These are phyloP conservation scores for Stachybotrys echinatus DNA, from an alignment of 2,329 filamentous ascomycete species.

Conservation along the genomic window DNA sequence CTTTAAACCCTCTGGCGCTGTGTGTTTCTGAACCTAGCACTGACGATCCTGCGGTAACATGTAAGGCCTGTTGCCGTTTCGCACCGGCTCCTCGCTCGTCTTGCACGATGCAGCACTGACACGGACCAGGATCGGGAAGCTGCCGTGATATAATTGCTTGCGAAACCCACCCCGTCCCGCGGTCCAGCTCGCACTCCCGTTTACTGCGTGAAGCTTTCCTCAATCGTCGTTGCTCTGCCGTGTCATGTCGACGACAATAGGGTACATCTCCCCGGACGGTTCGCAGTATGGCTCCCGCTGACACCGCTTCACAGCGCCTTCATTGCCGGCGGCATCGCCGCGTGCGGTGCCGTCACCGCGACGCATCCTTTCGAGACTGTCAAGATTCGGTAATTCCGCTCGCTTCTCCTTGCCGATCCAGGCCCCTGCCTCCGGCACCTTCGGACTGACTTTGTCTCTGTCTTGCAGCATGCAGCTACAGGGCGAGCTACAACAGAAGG, in stretches of 20 bases:
- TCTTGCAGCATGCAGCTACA: conserved; percentile 78
- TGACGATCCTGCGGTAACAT: background rate
- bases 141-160: background rate
- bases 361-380: conserved; percentile 98
- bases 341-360: conserved; percentile 93
- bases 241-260: conserved; percentile 28
- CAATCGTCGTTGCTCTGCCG: background rate
- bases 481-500: conserved; percentile 86
- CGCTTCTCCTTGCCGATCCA: background rate
- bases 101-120: background rate
- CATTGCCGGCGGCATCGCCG: conserved; percentile 91
- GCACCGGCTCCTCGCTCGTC: too few species aligned
- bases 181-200: background rate
- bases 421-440: background rate
- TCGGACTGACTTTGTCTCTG: conserved; percentile 4
- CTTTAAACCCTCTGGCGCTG: background rate
- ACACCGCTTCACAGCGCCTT: conserved; percentile 60
- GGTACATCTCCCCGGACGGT: conserved; percentile 22
- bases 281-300: background rate
- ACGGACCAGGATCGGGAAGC: background rate
- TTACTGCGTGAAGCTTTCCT: background rate
- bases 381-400: conserved; percentile 77
- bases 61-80: background rate
- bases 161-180: background rate
- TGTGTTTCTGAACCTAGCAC: background rate